Evolutionary conservation across 192 early-diverging fungal genomes (phyloP).

Genomic region (Backusella sp.): DNA sequence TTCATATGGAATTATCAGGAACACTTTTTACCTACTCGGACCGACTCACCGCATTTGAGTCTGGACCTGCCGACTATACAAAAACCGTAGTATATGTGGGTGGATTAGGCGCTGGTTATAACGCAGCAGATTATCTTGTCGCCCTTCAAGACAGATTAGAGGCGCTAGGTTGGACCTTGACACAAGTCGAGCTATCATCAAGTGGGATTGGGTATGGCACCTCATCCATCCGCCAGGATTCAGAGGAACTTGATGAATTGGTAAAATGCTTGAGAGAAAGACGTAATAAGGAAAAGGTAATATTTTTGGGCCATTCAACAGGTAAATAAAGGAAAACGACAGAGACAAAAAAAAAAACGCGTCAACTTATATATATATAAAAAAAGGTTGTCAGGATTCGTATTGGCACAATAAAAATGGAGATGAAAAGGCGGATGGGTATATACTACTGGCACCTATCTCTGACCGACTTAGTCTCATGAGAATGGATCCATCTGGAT

Average conservation of each 20-base stretch:
- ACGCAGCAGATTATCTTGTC: slow-evolving; percentile 38
- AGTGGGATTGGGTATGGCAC: slow-evolving; percentile 43
- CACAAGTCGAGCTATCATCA: slow-evolving; percentile 42
- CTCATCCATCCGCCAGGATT: slow-evolving; percentile 33
- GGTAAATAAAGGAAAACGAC: neutral
- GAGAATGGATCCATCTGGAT: slow-evolving; percentile 8
- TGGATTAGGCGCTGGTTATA: slow-evolving; percentile 40
- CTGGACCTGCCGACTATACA: slow-evolving; percentile 21
- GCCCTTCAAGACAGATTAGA: slow-evolving; percentile 21
- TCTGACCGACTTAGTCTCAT: slow-evolving; percentile 41
- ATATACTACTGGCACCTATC: slow-evolving; percentile 41
- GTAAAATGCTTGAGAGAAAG: slow-evolving; percentile 28
- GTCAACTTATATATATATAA: neutral
- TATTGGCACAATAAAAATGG: slow-evolving; percentile 34
- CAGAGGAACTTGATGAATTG: slow-evolving; percentile 36
- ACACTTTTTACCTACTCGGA: slow-evolving; percentile 39
- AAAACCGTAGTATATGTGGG: slow-evolving; percentile 38
- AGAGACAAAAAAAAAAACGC: neutral
- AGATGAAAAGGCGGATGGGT: slow-evolving; percentile 21
- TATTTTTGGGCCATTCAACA: slow-evolving; percentile 49
- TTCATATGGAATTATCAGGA: slow-evolving; percentile 35
- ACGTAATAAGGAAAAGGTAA: slow-evolving; percentile 29
- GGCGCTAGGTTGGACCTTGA: slow-evolving; percentile 27
- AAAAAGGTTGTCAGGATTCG: slow-evolving; percentile 31
- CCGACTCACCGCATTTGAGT: slow-evolving; percentile 42